These are phyloP conservation scores for Pythium scleroteichum DNA, from an alignment of 352 stramenopile genomes.

Conservation along the genomic window DNA sequence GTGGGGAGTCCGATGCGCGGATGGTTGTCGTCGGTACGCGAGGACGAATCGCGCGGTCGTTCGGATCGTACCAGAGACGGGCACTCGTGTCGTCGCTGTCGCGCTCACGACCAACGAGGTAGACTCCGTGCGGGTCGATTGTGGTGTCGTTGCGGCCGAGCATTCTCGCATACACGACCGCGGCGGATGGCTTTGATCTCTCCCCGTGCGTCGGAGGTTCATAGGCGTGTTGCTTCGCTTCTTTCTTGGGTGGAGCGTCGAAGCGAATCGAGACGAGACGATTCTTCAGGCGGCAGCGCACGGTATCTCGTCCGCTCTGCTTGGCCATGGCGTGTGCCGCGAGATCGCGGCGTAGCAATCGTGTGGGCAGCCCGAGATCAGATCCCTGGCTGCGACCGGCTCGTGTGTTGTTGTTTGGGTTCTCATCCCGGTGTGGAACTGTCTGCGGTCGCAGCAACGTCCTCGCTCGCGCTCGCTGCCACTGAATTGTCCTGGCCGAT, in stretches of 20 bases:
- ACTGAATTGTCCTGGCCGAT: conserved; percentile 11
- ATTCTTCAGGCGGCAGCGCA: conserved; percentile 13
- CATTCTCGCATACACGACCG: conserved; percentile 11
- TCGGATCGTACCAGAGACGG: not conserved
- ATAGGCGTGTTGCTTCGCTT: not conserved
- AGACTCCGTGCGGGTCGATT: conserved; percentile 8
- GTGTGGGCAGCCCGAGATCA: not conserved
- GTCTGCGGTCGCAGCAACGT: not conserved
- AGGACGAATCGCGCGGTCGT: not conserved
- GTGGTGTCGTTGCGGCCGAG: conserved; percentile 4
- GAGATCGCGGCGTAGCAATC: conserved; percentile 4
- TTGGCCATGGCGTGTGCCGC: conserved; percentile 14
- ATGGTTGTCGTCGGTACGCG: not conserved
- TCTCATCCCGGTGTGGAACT: not conserved
- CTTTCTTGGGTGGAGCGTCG: not conserved
- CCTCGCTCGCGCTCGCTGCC: conserved; percentile 11
- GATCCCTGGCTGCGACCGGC: not conserved
- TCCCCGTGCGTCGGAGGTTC: not conserved
- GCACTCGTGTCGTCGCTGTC: not conserved
- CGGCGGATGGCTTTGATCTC: not conserved
- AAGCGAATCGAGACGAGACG: not conserved
- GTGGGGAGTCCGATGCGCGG: not conserved
- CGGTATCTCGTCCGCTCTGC: conserved; percentile 13
- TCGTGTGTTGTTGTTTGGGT: not conserved
- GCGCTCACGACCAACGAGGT: conserved; percentile 7